Evolutionary conservation across 169 alveolate genomes (phyloP), one percentile per base, ranked within the genome.

Genomic region (Fabrea salina): DNA sequence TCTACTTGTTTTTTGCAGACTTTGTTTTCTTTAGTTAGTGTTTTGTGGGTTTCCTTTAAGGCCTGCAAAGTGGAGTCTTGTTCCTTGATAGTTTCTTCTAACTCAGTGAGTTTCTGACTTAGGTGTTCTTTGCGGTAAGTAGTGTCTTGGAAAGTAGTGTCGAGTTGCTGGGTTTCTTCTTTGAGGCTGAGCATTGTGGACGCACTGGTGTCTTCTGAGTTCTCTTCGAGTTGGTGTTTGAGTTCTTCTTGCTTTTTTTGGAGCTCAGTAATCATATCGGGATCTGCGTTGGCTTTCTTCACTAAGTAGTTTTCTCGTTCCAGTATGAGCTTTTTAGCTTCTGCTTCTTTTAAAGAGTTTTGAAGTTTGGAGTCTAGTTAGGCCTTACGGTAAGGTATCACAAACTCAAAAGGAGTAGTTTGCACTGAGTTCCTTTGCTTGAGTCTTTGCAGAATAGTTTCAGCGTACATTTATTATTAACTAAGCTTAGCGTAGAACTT

Each of bases 41-140:
- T 30, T 8, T 64, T 56, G 57, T 64, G n/a, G n/a, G n/a, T n/a
- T n/a, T n/a, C n/a, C n/a, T 64, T 64, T 35, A 64, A 35, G 30
- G 35, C 33, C n/a, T 64, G 35, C 19, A 41, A 13, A 39, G 8
- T 0, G 13, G 6, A 33, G 51, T 64, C 56, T 64, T 64, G 35
- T 37, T 64, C 75, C 41, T 64, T 64, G 50, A 64, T 64, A 33
- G 35, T 56, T 64, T 37, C 56, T 64, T 64, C 75, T 6, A 30
- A 64, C 41, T 64, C 75, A 6, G 19, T 41, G 57, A 64, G 35
- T 64, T 56, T 32, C 13, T 51, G 35, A 16, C 54, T 32, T 32
- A 64, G 30, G 4, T 51, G 57, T 37, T 64, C 75, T 16, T 39
- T 25, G 35, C 41, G 43, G 35, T 56, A n/a, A 5, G 35, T 19